Evolutionary conservation across 2,329 filamentous ascomycete genomes (phyloP), one percentile per base, ranked within the genome.

Genomic region (Sarocladium kiliense): DNA sequence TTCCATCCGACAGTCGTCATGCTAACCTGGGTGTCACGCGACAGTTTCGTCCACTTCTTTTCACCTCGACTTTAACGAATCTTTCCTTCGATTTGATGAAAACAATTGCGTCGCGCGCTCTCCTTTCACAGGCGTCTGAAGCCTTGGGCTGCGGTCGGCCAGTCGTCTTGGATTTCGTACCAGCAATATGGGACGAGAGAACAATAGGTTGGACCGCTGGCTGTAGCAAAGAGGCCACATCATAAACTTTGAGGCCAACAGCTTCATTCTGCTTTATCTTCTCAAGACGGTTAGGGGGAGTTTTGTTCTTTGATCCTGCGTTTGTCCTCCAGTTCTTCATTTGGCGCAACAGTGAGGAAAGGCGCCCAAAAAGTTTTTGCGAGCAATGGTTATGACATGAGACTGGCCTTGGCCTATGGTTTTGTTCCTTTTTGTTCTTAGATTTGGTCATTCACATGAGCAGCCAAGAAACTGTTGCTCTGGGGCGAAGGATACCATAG

Each of bases 371-470:
- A 51, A n/a, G 11, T 10, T 34, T 34, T 27, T 23, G 26, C n/a
- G 19, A 34, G 47, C 30, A 27, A 51, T 5, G 19, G 18, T 11
- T 4, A 25, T 11, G 27, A 7, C 25, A 47, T n/a, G 25, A 26
- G 25, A 26, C 18, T 47, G 44, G 27, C 3, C n/a, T 51, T 49
- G 27, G 3, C 4, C 27, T 36, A 23, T 16, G 12, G 19, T 34
- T 34, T 34, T 36, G 9, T 36, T 27, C n/a, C n/a, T n/a, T 36
- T 18, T 4, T 51, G 3, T 23, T 34, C 7, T 18, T 51, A 34
- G 47, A 51, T 11, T 34, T 12, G 47, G 27, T 49, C 44, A 49
- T 49, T 49, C 47, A 36, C 47, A 51, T 51, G 30, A 51, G 47
- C 3, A 51, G 27, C 27, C 44, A 51, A 23, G 25, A 23, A n/a